A percentile compares a stretch with the other conserved stretches of the same genome.
Conservation (phyloP, 441 rosid genomes). For the Euphorbia neoarborescens region DNA sequence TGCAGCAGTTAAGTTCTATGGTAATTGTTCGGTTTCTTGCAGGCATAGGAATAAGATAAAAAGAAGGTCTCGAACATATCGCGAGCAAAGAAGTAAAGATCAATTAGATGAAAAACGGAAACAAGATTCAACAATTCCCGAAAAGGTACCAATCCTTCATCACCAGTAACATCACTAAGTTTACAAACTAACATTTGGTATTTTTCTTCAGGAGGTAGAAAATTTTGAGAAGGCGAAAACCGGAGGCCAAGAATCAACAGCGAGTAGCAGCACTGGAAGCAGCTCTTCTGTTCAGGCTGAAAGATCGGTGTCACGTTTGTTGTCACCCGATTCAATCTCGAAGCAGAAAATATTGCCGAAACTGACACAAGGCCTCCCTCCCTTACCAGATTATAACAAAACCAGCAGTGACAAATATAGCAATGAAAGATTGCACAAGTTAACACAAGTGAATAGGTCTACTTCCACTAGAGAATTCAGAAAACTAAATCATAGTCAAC, state of each 20-base stretch:
- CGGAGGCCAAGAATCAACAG: conserved; percentile 7
- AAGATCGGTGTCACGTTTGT: conserved; percentile 16
- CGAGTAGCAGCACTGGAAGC: conserved; percentile 24
- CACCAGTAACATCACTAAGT: not conserved
- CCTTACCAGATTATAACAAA: conserved; percentile 27
- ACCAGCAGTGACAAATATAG: conserved; percentile 19
- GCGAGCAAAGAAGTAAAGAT: conserved; percentile 29
- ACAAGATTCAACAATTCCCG: conserved; percentile 15
- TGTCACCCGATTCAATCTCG: too few relatives aligned
- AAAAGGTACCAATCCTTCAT: conserved; percentile 28
- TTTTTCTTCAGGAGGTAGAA: conserved; percentile 26
- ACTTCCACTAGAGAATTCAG: conserved; percentile 41
- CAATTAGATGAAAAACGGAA: conserved; percentile 17
- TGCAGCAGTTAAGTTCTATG: not conserved
- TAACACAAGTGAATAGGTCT: conserved; percentile 38
- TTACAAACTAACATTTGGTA: not conserved
- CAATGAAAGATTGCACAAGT: conserved; percentile 25
- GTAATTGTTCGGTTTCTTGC: conserved; percentile 4
- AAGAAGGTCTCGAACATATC: conserved; percentile 30
- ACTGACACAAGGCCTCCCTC: conserved; percentile 29
- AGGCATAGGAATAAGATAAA: conserved; percentile 37
- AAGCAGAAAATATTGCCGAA: too few relatives aligned
- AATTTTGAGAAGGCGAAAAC: conserved; percentile 7
- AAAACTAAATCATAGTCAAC: conserved; percentile 28
- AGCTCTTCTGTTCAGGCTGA: conserved; percentile 27